Conservation (phyloP, 768 basidiomycete genomes). For the Sistotremastrum niveocremeum region DNA sequence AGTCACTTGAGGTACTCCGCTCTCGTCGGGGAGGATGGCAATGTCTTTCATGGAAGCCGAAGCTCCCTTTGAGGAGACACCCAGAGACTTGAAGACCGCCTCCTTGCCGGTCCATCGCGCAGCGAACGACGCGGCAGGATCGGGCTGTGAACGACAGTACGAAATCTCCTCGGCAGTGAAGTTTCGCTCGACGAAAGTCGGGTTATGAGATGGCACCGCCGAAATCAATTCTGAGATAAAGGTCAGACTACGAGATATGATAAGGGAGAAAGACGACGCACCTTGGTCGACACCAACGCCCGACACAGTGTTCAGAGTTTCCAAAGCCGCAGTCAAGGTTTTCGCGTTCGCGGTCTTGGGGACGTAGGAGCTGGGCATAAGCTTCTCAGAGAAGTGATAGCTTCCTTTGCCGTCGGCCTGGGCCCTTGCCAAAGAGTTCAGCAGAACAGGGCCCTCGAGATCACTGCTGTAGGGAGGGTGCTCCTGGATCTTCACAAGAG, state of each 20-base stretch:
- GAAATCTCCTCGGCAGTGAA: slow-evolving; percentile 80
- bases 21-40: slow-evolving; percentile 71
- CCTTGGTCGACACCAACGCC: slow-evolving; percentile 90
- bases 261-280: slow-evolving; percentile 18
- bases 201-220: slow-evolving; percentile 78
- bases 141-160: slow-evolving; percentile 82
- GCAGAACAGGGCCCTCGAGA: slow-evolving; percentile 71
- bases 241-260: neutral
- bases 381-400: slow-evolving; percentile 62
- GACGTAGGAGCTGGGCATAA: slow-evolving; percentile 33
- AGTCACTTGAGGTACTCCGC: slow-evolving; percentile 67
- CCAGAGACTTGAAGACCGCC: slow-evolving; percentile 91
- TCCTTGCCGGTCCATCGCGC: slow-evolving; percentile 98
- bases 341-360: slow-evolving; percentile 56
- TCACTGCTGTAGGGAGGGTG: slow-evolving; percentile 79
- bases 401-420: slow-evolving; percentile 72
- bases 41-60: slow-evolving; percentile 95
- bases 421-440: slow-evolving; percentile 89
- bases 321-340: slow-evolving; percentile 42
- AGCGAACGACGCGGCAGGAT: slow-evolving; percentile 81
- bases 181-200: slow-evolving; percentile 80
- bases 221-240: slow-evolving; percentile 66
- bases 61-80: slow-evolving; percentile 81
- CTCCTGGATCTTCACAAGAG: slow-evolving; percentile 90
- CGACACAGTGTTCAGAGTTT: slow-evolving; percentile 31